A percentile compares a stretch with the other conserved stretches of the same genome.
These are phyloP conservation scores for Myxozyma nipponensis DNA, from an alignment of 805 yeast species.

Conservation along the genomic window DNA sequence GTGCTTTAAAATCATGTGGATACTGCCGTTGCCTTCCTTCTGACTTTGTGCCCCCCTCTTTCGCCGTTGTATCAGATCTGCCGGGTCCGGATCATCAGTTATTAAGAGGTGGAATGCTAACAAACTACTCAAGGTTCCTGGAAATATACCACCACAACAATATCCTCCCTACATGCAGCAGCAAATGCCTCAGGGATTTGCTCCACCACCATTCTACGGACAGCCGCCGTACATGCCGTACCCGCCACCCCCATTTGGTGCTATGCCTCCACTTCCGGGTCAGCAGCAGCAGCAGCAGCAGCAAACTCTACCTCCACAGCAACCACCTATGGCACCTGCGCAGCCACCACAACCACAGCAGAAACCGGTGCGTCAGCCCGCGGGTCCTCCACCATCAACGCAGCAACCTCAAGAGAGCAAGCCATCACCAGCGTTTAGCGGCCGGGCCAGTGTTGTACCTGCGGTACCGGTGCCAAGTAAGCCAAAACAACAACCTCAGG, in stretches of 20 bases:
- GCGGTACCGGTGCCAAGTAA: slow-evolving; percentile 27
- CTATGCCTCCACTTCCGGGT: slow-evolving; percentile 21
- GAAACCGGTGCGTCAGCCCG: slow-evolving; percentile 18
- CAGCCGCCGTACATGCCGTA: slow-evolving; percentile 25
- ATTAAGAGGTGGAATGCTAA: too few species aligned
- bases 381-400: slow-evolving; percentile 12
- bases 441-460: slow-evolving; percentile 16
- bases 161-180: slow-evolving; percentile 21
- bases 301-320: slow-evolving; percentile 16
- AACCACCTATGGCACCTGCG: slow-evolving; percentile 12
- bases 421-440: slow-evolving; percentile 1
- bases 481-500: slow-evolving; percentile 8
- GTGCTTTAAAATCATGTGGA: slow-evolving; percentile 38
- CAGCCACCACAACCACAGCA: slow-evolving; percentile 2
- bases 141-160: not conserved
- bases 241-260: slow-evolving; percentile 29
- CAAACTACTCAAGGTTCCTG: not conserved
- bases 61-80: not conserved
- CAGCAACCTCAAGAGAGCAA: slow-evolving; percentile 3
- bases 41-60: slow-evolving; percentile 29
- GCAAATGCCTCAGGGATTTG: not conserved
- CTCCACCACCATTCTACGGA: slow-evolving; percentile 5
- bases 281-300: slow-evolving; percentile 7
- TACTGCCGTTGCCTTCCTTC: slow-evolving; percentile 47
- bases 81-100: too few species aligned